phyloP scores from a whole-genome alignment of 768 basidiomycete genomes.

The Pisolithus orientalis region DNA sequence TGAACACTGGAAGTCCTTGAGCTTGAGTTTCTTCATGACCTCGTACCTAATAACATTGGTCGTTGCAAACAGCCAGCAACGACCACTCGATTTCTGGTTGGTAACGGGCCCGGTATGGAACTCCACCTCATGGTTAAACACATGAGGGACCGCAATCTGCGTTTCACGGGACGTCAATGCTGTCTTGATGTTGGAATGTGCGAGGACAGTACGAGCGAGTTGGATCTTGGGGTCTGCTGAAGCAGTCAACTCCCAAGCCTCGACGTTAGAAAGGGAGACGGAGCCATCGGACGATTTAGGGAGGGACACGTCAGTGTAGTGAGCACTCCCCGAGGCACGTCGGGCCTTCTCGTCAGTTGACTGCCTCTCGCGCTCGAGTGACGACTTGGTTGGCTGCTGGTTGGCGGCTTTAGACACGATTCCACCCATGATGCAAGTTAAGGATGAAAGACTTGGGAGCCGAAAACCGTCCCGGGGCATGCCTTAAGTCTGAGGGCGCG shows the following conservation, averaged over 20 bases:
- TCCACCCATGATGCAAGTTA: constrained; percentile 17
- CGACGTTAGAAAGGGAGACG: constrained; percentile 50
- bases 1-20: constrained; percentile 87
- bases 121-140: constrained; percentile 78
- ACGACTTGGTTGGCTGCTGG: constrained; percentile 15
- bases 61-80: constrained; percentile 95
- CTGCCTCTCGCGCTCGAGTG: constrained; percentile 14
- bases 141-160: constrained; percentile 56
- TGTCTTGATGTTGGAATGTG: constrained; percentile 59
- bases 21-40: constrained; percentile 78
- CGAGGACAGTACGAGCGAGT: constrained; percentile 72
- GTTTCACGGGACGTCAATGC: constrained; percentile 62
- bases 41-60: constrained; percentile 82
- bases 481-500: not conserved
- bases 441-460: not conserved
- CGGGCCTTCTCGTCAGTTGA: constrained; percentile 23
- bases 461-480: not conserved
- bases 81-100: constrained; percentile 80
- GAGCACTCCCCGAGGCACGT: not conserved
- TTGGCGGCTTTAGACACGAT: constrained; percentile 18
- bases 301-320: not conserved
- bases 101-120: constrained; percentile 82
- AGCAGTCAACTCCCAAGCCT: constrained; percentile 61
- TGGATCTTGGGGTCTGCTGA: constrained; percentile 52
- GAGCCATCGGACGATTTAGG: constrained; percentile 52